phyloP scores from a whole-genome alignment of 352 stramenopile species.

The Hyaloperonospora brassicae region DNA sequence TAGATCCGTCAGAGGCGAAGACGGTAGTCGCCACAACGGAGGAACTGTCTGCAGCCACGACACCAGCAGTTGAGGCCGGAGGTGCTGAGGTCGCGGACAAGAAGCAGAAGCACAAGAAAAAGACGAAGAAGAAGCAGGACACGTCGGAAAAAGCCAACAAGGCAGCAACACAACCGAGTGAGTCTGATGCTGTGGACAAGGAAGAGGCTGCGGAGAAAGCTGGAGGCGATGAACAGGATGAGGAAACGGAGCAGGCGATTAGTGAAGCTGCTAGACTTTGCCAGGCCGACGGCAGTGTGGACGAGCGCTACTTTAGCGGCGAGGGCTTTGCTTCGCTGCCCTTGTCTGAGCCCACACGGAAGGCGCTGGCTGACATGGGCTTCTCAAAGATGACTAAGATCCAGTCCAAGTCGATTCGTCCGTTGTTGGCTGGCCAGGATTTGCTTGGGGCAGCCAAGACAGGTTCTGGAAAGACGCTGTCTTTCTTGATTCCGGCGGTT shows the following conservation, averaged over 20 bases:
- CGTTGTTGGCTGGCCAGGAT: slow-evolving; percentile 93
- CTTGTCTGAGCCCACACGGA: slow-evolving; percentile 87
- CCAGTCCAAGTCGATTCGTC: slow-evolving; percentile 94
- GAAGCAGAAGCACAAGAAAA: not conserved
- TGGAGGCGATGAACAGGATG: slow-evolving; percentile 39
- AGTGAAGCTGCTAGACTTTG: slow-evolving; percentile 27
- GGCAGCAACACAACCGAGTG: slow-evolving; percentile 11
- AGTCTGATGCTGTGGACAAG: slow-evolving; percentile 14
- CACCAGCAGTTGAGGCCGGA: slow-evolving; percentile 4
- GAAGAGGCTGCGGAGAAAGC: slow-evolving; percentile 20
- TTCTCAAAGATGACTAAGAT: slow-evolving; percentile 97
- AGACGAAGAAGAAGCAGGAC: slow-evolving; percentile 27
- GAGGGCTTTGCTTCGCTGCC: slow-evolving; percentile 88
- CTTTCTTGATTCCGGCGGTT: slow-evolving; percentile 96
- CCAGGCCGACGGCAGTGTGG: slow-evolving; percentile 32
- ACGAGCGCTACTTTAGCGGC: slow-evolving; percentile 83
- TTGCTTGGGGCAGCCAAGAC: slow-evolving; percentile 97
- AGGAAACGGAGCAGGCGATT: slow-evolving; percentile 55
- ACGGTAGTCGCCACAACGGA: slow-evolving; percentile 7
- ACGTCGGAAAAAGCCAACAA: slow-evolving; percentile 33
- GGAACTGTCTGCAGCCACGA: slow-evolving; percentile 11
- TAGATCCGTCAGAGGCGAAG: slow-evolving; percentile 16
- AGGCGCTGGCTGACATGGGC: slow-evolving; percentile 83
- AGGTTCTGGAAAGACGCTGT: slow-evolving; percentile 96
- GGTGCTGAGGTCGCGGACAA: slow-evolving; percentile 7